These are phyloP conservation scores for Agastache rugosa DNA, from an alignment of 257 asterid species.

Conservation along the genomic window DNA sequence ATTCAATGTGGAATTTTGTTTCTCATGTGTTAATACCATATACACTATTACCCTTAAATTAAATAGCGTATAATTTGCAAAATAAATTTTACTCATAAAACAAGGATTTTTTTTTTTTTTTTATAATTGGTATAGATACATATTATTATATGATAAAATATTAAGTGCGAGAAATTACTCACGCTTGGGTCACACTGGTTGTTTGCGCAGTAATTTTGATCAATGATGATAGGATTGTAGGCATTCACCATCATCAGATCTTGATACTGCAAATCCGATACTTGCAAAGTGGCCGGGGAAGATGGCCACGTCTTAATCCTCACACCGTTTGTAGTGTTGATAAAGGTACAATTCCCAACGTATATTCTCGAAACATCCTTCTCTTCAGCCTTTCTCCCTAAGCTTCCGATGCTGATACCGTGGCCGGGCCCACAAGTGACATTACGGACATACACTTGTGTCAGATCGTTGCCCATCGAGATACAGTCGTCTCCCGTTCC, in stretches of 20 bases:
- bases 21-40: too few species aligned
- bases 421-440: slow-evolving; percentile 57
- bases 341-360: slow-evolving; percentile 46
- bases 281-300: slow-evolving; percentile 35
- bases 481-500: slow-evolving; percentile 53
- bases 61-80: too few species aligned
- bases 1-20: too few species aligned
- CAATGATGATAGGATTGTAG: slow-evolving; percentile 42
- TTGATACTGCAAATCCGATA: slow-evolving; percentile 37
- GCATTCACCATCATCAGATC: background rate
- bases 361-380: slow-evolving; percentile 38
- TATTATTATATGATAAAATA: too few species aligned
- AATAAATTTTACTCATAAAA: too few species aligned
- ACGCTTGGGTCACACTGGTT: background rate
- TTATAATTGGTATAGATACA: too few species aligned
- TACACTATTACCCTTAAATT: too few species aligned
- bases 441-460: slow-evolving; percentile 22
- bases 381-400: slow-evolving; percentile 35
- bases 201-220: slow-evolving; percentile 54
- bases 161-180: too few species aligned
- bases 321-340: slow-evolving; percentile 43
- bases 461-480: slow-evolving; percentile 49
- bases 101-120: too few species aligned
- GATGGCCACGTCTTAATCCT: slow-evolving; percentile 55
- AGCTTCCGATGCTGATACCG: slow-evolving; percentile 54